Conservation (phyloP, 306 rosid genomes). For the Purshia tridentata region DNA sequence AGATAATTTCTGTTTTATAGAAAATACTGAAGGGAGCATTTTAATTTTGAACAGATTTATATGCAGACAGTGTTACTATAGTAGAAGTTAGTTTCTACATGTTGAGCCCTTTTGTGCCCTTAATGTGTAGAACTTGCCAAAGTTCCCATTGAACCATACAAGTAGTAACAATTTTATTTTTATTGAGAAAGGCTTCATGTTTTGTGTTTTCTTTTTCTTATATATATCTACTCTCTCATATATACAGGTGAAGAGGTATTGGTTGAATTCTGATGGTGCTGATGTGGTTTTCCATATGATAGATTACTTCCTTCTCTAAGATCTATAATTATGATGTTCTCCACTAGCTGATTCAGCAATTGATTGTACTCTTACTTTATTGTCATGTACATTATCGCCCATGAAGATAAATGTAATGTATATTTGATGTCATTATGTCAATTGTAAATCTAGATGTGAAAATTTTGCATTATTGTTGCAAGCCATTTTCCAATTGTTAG, state of each 20-base stretch:
- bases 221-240: slow-evolving; percentile 20
- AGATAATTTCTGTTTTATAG: not conserved
- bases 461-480: slow-evolving; percentile 22
- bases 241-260: slow-evolving; percentile 81
- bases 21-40: not conserved
- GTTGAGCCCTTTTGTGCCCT: not conserved
- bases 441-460: slow-evolving; percentile 17
- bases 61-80: not conserved
- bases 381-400: slow-evolving; percentile 21
- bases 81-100: not conserved
- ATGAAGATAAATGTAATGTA: slow-evolving; percentile 33
- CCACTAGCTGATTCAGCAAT: slow-evolving; percentile 26
- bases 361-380: slow-evolving; percentile 22
- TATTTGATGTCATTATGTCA: slow-evolving; percentile 19
- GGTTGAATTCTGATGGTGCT: slow-evolving; percentile 93
- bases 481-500: slow-evolving; percentile 5
- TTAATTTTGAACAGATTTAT: not conserved
- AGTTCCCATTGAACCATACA: not conserved
- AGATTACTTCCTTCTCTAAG: slow-evolving; percentile 69
- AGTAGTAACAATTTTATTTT: not conserved
- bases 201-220: slow-evolving; percentile 11
- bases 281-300: slow-evolving; percentile 90
- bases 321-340: slow-evolving; percentile 7
- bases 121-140: not conserved
- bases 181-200: slow-evolving; percentile 12